Percentiles rank a stretch among this genome's conserved stretches.
These are phyloP conservation scores for Streptanthus diversifolius DNA, from an alignment of 345 rosid genomes.

Conservation along the genomic window DNA sequence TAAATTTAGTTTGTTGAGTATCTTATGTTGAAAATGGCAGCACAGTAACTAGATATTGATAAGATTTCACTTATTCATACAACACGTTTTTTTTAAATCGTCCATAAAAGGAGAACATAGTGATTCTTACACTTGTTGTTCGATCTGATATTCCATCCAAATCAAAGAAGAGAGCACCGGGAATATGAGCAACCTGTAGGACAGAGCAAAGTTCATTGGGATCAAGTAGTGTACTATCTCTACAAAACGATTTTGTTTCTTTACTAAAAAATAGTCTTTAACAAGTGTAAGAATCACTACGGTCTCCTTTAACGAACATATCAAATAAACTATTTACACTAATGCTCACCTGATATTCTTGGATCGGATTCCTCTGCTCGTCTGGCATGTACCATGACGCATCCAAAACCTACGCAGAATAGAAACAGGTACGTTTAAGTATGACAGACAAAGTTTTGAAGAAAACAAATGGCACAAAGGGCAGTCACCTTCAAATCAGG, in stretches of 20 bases:
- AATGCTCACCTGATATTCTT: constrained; percentile 81
- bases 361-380: constrained; percentile 94
- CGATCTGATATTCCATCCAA: constrained; percentile 91
- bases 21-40: not conserved
- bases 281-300: no score
- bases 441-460: not conserved
- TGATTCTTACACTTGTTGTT: constrained; percentile 56
- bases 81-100: not conserved
- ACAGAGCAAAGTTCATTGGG: not conserved
- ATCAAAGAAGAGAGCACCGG: constrained; percentile 94
- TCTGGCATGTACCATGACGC: constrained; percentile 99
- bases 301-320: no score
- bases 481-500: constrained; percentile 73
- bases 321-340: not conserved
- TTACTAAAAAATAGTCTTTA: no score
- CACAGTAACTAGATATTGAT: not conserved
- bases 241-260: not conserved
- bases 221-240: constrained; percentile 6
- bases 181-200: constrained; percentile 92
- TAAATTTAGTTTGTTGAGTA: not conserved
- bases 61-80: not conserved
- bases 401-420: constrained; percentile 67
- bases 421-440: not conserved
- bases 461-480: not conserved
- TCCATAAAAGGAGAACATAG: not conserved